A percentile compares a stretch with the other conserved stretches of the same genome.
Evolutionary conservation across 2,329 filamentous ascomycete genomes (phyloP).

Genomic region (Trichoderma endophyticum): DNA sequence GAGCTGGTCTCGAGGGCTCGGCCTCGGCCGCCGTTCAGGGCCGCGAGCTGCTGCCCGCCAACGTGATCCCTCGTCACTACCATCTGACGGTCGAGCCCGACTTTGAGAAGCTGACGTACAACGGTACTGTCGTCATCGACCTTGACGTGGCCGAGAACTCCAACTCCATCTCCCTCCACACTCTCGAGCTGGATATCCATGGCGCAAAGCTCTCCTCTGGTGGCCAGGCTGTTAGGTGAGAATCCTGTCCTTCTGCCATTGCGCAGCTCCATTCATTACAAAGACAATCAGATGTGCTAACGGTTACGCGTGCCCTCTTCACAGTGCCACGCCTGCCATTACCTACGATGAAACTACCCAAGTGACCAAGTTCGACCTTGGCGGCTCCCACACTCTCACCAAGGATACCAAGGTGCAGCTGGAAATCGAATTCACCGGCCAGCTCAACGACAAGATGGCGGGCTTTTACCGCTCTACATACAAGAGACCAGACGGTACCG

Average conservation of each 20-base stretch:
- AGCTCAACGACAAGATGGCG: conserved; percentile 91
- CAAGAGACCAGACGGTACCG: conserved; percentile 74
- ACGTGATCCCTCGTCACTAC: conserved; percentile 91
- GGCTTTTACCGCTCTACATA: conserved; percentile 96
- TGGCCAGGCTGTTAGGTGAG: conserved; percentile 50
- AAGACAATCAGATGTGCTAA: neutral
- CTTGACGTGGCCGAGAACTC: conserved; percentile 83
- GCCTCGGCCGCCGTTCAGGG: conserved; percentile 25
- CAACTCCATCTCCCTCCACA: conserved; percentile 82
- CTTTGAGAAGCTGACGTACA: conserved; percentile 81
- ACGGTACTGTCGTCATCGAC: conserved; percentile 81
- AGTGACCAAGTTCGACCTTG: conserved; percentile 76
- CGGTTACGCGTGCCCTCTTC: neutral
- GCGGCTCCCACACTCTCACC: conserved; percentile 56
- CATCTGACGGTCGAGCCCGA: conserved; percentile 88
- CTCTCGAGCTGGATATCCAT: conserved; percentile 79
- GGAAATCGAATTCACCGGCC: conserved; percentile 63
- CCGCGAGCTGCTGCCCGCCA: conserved; percentile 83
- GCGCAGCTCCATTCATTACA: neutral
- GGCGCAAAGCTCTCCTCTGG: conserved; percentile 49
- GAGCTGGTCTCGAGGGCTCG: conserved; percentile 15
- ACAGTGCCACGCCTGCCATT: conserved; percentile 42
- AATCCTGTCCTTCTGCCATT: neutral
- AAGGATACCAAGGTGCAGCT: conserved; percentile 72
- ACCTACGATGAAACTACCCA: conserved; percentile 76